phyloP scores from a whole-genome alignment of 345 rosid species.

The Crucihimalaya himalaica region DNA sequence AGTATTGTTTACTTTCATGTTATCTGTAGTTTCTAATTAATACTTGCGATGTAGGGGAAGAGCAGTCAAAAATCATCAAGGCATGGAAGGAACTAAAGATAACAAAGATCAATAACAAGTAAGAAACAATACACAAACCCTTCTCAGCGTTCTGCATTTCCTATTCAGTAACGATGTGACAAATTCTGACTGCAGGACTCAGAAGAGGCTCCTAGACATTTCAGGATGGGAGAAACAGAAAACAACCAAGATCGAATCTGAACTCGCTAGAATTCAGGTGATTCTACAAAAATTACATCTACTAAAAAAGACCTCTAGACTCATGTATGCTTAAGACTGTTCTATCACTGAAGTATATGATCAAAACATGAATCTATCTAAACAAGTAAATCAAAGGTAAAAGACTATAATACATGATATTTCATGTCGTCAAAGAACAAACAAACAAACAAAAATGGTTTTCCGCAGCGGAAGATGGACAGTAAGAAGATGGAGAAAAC shows the following conservation, averaged over 20 bases:
- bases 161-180: not conserved
- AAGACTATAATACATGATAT: not conserved
- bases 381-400: not conserved
- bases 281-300: not conserved
- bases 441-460: slow-evolving; percentile 1
- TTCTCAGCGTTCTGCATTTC: not conserved
- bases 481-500: slow-evolving; percentile 62
- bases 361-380: slow-evolving; percentile 12
- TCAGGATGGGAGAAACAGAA: slow-evolving; percentile 79
- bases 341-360: not conserved
- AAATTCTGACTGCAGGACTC: slow-evolving; percentile 56
- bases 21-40: slow-evolving; percentile 27
- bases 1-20: not conserved
- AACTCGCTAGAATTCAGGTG: slow-evolving; percentile 71
- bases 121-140: slow-evolving; percentile 23
- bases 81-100: slow-evolving; percentile 91
- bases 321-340: not conserved
- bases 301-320: not conserved
- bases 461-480: slow-evolving; percentile 64
- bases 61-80: slow-evolving; percentile 53
- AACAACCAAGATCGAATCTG: slow-evolving; percentile 64
- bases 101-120: slow-evolving; percentile 71
- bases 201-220: slow-evolving; percentile 60
- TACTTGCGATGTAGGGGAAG: slow-evolving; percentile 60
- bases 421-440: not conserved